Evolutionary conservation across 225 moss, liverwort and hornwort species (phyloP).

Genomic region (Lunularia cruciata): DNA sequence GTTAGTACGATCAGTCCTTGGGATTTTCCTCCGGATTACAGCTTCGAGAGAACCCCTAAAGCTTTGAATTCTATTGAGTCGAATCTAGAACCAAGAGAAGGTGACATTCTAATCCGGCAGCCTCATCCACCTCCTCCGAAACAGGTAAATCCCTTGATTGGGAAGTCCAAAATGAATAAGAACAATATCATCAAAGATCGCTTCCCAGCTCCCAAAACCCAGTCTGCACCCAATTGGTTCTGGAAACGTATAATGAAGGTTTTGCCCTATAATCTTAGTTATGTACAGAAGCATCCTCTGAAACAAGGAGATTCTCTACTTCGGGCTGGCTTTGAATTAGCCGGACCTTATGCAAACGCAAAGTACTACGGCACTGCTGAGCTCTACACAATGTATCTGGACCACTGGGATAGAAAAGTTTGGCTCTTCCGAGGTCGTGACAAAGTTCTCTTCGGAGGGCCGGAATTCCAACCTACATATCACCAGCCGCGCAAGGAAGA

Average conservation of each 20-base stretch:
- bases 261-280: not conserved
- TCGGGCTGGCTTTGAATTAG: slow-evolving; percentile 8
- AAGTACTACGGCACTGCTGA: slow-evolving; percentile 10
- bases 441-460: slow-evolving; percentile 14
- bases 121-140: not conserved
- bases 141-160: not conserved
- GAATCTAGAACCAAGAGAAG: not conserved
- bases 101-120: slow-evolving; percentile 6
- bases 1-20: slow-evolving; percentile 2
- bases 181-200: too few relatives aligned
- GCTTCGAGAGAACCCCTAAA: not conserved
- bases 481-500: not conserved
- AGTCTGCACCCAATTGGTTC: not conserved
- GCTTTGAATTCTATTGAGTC: not conserved
- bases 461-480: not conserved
- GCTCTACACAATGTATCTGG: slow-evolving; percentile 11
- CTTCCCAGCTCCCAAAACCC: not conserved
- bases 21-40: slow-evolving; percentile 7
- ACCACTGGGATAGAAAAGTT: slow-evolving; percentile 19
- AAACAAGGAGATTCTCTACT: slow-evolving; percentile 8
- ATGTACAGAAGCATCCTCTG: not conserved
- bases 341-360: not conserved
- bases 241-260: slow-evolving; percentile 20
- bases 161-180: not conserved
- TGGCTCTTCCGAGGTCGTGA: slow-evolving; percentile 17